Conservation (phyloP, 129 eudicot species). For the Helianthus annuus region HanXRQr2.0-SUNRISE NC_035446.2:129820667-129821166, state of each 20-base stretch:
- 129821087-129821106: background rate
- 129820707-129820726: too few species aligned
- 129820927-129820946: background rate
- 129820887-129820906: background rate
- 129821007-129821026: constrained; percentile 3
- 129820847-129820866: too few species aligned
- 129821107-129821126: background rate
- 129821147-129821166: constrained; percentile 4
- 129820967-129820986: constrained; percentile 1
- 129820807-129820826: constrained; percentile 10
- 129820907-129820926: background rate
- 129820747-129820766: constrained; percentile 27
- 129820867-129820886: too few species aligned
- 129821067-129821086: constrained; percentile 2
- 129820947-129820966: background rate
- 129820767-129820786: constrained; percentile 18
- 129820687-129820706: too few species aligned
- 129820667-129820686: too few species aligned
- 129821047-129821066: background rate
- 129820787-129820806: background rate
- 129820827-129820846: background rate
- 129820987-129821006: constrained; percentile 7
- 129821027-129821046: background rate
- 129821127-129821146: background rate
- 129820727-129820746: too few species aligned